Evolutionary conservation across 2,329 filamentous ascomycete species (phyloP).

Genomic region (Ophiostoma sp.): DNA sequence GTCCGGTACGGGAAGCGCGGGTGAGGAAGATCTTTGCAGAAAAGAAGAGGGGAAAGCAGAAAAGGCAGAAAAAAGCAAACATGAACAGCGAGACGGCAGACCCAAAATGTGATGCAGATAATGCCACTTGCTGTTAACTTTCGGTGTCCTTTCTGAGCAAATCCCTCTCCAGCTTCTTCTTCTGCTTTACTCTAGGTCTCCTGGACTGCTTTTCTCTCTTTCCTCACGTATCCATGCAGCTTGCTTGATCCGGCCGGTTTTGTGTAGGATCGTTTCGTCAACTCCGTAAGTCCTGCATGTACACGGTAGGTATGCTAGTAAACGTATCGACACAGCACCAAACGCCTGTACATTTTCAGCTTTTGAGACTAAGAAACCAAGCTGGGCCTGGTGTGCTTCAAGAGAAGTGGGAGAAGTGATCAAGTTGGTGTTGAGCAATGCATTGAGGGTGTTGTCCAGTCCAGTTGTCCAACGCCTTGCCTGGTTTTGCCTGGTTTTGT

Average conservation of each 20-base stretch:
- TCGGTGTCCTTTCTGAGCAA: not conserved
- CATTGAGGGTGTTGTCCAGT: not conserved
- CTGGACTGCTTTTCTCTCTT: not conserved
- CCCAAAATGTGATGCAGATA: not conserved
- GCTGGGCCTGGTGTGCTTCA: not conserved
- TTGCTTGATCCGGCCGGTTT: not conserved
- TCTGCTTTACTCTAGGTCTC: not conserved
- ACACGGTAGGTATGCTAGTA: not conserved
- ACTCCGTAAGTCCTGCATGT: not conserved
- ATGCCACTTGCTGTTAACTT: not conserved
- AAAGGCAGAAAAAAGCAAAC: not conserved
- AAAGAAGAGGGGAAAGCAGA: not conserved
- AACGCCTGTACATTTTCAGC: not conserved
- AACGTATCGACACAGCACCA: not conserved
- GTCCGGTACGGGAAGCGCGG: constrained; percentile 6
- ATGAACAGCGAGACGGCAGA: not conserved
- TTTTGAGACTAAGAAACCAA: not conserved
- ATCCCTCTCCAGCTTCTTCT: not conserved
- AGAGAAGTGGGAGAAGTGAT: not conserved
- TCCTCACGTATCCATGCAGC: not conserved
- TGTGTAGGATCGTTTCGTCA: constrained; percentile 11
- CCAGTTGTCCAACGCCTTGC: not conserved
- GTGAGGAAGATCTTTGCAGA: not conserved
- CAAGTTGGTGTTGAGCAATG: not conserved
- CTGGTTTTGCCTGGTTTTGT: not conserved